Evolutionary conservation across 306 rosid species (phyloP).

Genomic region (Malus sylvestris): DNA sequence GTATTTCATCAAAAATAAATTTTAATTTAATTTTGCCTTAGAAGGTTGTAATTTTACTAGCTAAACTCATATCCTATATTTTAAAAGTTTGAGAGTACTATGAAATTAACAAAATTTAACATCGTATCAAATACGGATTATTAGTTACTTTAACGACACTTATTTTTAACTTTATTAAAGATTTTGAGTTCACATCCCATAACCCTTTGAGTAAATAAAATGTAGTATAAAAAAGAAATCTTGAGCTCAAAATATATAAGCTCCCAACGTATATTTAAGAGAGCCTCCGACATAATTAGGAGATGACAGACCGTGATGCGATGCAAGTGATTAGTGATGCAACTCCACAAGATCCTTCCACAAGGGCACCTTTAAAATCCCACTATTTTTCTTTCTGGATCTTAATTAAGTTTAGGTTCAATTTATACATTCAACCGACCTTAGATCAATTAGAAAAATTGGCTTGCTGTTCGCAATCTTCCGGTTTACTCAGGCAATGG

Average conservation of each 20-base stretch:
- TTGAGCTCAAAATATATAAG: no score
- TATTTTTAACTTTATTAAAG: no score
- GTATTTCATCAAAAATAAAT: background rate
- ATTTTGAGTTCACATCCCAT: no score
- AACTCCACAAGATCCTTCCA: background rate
- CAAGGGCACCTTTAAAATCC: background rate
- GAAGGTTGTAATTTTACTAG: background rate
- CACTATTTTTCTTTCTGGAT: background rate
- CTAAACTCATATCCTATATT: background rate
- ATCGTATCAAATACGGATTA: background rate
- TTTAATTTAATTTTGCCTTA: background rate
- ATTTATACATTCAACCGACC: background rate
- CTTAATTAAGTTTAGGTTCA: background rate
- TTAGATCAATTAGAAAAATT: background rate
- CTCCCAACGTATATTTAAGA: no score
- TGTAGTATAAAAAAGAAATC: no score
- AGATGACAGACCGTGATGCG: background rate
- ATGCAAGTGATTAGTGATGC: background rate
- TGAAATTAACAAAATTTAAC: background rate
- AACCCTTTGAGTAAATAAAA: no score
- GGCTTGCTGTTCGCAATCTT: background rate
- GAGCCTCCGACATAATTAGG: no score
- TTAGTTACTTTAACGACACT: no score
- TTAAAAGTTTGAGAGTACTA: background rate
- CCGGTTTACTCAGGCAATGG: background rate